Evolutionary conservation across 371 early-diverging fungal species (phyloP).

Genomic region (Rhizopus arrhizus): DNA sequence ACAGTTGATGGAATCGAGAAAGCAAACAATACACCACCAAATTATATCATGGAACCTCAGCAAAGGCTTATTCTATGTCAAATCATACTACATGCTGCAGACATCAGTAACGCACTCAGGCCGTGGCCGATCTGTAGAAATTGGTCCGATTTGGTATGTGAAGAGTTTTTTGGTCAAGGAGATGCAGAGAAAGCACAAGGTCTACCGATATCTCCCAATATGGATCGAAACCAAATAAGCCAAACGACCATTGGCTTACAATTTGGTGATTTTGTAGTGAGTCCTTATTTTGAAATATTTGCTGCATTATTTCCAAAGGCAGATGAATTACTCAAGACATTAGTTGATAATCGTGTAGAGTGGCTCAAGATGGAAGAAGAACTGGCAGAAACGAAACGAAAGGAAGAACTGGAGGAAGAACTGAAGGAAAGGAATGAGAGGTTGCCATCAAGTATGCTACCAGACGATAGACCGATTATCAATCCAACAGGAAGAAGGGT

Average conservation of each 20-base stretch:
- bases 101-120: constrained; percentile 84
- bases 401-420: constrained; percentile 2
- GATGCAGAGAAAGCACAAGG: constrained; percentile 74
- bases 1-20: constrained; percentile 10
- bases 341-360: constrained; percentile 39
- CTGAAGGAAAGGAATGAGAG: constrained; percentile 21
- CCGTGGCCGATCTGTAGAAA: constrained; percentile 82
- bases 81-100: constrained; percentile 82
- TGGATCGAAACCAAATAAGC: constrained; percentile 77
- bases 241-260: constrained; percentile 78
- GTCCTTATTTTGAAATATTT: constrained; percentile 83
- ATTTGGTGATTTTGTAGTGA: constrained; percentile 84
- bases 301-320: constrained; percentile 73
- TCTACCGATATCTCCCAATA: constrained; percentile 83
- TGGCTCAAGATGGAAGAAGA: constrained; percentile 43
- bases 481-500: constrained; percentile 56
- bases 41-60: constrained; percentile 30
- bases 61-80: constrained; percentile 61
- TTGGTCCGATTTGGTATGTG: constrained; percentile 85
- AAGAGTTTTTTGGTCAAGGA: constrained; percentile 87
- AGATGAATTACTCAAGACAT: constrained; percentile 38
- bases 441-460: constrained; percentile 38
- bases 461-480: constrained; percentile 38
- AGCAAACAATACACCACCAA: constrained; percentile 20
- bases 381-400: not conserved